phyloP scores from a whole-genome alignment of 495 filamentous ascomycete genomes.

The Oleoguttula mirabilis region DNA sequence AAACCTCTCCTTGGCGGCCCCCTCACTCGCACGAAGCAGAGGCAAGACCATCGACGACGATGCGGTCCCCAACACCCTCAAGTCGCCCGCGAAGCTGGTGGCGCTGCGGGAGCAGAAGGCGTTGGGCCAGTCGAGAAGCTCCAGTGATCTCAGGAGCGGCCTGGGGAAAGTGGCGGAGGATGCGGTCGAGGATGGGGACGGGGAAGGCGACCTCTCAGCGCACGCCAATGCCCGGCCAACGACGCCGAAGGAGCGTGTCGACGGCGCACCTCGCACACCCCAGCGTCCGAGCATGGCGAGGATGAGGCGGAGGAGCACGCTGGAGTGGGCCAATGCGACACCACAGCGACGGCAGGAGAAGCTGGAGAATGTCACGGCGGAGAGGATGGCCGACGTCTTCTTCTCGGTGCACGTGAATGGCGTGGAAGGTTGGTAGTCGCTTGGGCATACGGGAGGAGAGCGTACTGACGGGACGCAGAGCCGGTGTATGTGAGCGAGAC shows the following conservation, averaged over 20 bases:
- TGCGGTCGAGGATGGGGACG: not conserved
- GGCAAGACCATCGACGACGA: slow-evolving; percentile 78
- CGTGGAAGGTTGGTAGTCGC: slow-evolving; percentile 22
- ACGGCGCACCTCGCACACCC: slow-evolving; percentile 4
- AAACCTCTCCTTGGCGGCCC: slow-evolving; percentile 55
- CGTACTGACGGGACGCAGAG: slow-evolving; percentile 26
- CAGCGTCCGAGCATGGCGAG: slow-evolving; percentile 20
- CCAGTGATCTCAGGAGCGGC: slow-evolving; percentile 49
- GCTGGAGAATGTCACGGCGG: slow-evolving; percentile 58
- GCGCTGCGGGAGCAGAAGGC: slow-evolving; percentile 43
- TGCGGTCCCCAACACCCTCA: slow-evolving; percentile 54
- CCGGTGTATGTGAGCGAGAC: slow-evolving; percentile 89
- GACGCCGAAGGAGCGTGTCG: slow-evolving; percentile 1
- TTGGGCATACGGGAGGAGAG: not conserved
- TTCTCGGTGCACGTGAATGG: slow-evolving; percentile 59
- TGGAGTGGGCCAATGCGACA: slow-evolving; percentile 54
- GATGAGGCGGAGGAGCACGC: slow-evolving; percentile 52
- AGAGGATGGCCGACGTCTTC: slow-evolving; percentile 74
- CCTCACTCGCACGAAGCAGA: slow-evolving; percentile 36
- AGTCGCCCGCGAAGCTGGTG: slow-evolving; percentile 56
- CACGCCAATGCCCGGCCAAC: slow-evolving; percentile 14
- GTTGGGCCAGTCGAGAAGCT: slow-evolving; percentile 62
- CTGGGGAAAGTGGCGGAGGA: slow-evolving; percentile 31
- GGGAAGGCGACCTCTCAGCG: not conserved
- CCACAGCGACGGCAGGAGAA: slow-evolving; percentile 60